Base-by-base conservation (phyloP, 768 basidiomycete genomes). In the Boletus fagicola region DNA sequence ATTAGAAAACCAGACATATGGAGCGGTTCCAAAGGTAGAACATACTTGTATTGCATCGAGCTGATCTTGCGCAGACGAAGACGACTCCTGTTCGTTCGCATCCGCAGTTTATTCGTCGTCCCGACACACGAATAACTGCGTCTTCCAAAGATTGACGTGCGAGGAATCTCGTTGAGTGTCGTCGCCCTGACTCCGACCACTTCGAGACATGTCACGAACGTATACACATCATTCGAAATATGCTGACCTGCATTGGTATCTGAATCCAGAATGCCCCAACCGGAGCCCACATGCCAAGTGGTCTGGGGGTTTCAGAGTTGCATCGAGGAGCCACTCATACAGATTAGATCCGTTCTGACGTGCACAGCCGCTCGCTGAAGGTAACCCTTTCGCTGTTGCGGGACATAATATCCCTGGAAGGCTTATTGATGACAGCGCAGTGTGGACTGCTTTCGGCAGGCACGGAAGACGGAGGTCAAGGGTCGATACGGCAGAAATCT, bases 41-140 rank as follows among this genome's bases (percentile, higher is more conserved):
- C 87, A 59, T 70, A 91, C 90, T 3, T 16, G 8, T 18, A 18
- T 38, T 38, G 8, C 18, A 8, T 18, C 9, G 38, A 18, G 38
- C 18, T 13, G 18, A 39, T 18, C 18, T 18, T 39, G 38, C 2
- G 6, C 16, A 40, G 11, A 40, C n/a, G n/a, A 20, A 20, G 10
- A 20, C 11, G 36, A 18, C 36, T 2, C 36, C 4, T 39, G 18
- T 18, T 39, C 3, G 18, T 38, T 18, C 18, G 18, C 38, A 9
- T n/a, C 4, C 38, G 9, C 3, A 18, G 18, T 39, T 39, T 0
- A 39, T 38, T 7, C 16, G 16, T 38, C 15, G 16, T 38, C 16
- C 15, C 36, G 16, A 3, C 16, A 18, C 16, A 15, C 16, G 16
- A 38, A 38, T 18, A 9, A 18, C 7, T 39, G 18, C 8, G 4